phyloP scores from a whole-genome alignment of 331 rosid species.

The Stylosanthes scabra region DNA sequence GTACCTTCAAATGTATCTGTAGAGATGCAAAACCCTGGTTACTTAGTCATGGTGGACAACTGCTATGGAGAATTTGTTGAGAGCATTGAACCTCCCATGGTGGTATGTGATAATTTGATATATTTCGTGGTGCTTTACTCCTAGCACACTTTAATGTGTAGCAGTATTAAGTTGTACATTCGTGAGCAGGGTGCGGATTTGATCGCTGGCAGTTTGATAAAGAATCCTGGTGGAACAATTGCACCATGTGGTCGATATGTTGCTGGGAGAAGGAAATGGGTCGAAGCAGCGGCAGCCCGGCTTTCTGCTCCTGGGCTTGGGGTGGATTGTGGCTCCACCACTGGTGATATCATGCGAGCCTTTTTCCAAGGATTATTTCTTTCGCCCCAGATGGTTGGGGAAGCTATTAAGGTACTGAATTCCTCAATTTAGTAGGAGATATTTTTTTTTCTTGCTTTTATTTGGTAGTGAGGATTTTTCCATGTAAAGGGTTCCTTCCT shows the following conservation, averaged over 20 bases:
- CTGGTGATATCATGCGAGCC: slow-evolving; percentile 86
- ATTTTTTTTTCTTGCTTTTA: slow-evolving; percentile 26
- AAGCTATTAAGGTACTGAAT: slow-evolving; percentile 81
- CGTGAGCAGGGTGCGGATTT: slow-evolving; percentile 85
- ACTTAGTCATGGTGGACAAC: slow-evolving; percentile 93
- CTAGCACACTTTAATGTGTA: slow-evolving; percentile 25
- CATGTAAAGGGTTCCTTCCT: slow-evolving; percentile 77
- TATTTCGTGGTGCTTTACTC: slow-evolving; percentile 32
- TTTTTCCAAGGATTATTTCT: slow-evolving; percentile 94
- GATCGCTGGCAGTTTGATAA: slow-evolving; percentile 93
- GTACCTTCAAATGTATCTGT: slow-evolving; percentile 25
- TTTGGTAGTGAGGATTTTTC: slow-evolving; percentile 31
- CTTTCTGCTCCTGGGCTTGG: slow-evolving; percentile 97
- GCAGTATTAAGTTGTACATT: slow-evolving; percentile 24
- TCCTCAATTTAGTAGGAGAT: slow-evolving; percentile 27
- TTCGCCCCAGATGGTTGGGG: slow-evolving; percentile 99
- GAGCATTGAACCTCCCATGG: slow-evolving; percentile 84
- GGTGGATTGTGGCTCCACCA: slow-evolving; percentile 84
- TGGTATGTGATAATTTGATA: slow-evolving; percentile 58
- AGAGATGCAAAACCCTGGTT: slow-evolving; percentile 85
- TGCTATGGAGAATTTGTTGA: slow-evolving; percentile 98
- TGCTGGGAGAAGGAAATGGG: slow-evolving; percentile 80
- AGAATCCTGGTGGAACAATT: slow-evolving; percentile 95
- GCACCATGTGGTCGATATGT: slow-evolving; percentile 97
- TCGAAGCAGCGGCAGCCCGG: slow-evolving; percentile 90